phyloP scores from a whole-genome alignment of 345 rosid genomes.

The Combretum micranthum region DNA sequence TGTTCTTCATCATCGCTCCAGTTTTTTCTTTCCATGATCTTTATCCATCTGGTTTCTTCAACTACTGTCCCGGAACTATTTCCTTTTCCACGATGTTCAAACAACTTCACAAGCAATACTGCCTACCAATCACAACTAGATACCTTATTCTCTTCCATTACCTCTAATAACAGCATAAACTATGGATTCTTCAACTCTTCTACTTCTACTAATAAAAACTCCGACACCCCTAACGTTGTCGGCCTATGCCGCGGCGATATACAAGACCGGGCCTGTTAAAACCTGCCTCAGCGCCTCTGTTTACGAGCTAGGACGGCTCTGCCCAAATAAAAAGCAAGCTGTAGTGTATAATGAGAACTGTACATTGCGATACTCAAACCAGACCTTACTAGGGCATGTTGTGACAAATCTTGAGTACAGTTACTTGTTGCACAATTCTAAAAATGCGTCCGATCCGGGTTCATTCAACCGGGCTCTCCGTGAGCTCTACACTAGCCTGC shows the following conservation, averaged over 20 bases:
- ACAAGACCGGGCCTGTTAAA: rapidly evolving
- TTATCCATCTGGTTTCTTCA: no score
- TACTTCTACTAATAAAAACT: neutral
- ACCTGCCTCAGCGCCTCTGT: neutral
- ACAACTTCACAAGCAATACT: no score
- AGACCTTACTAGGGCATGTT: neutral
- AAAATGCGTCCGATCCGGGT: neutral
- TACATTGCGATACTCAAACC: slow-evolving; percentile 10
- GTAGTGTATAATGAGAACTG: neutral
- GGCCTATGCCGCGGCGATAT: neutral
- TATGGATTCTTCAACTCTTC: neutral
- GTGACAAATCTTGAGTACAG: neutral
- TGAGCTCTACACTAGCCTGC: neutral
- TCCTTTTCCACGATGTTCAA: no score
- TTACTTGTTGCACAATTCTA: neutral
- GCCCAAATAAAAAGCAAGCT: no score
- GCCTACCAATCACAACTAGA: no score
- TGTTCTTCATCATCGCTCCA: no score
- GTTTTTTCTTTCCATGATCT: no score
- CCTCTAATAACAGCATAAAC: neutral
- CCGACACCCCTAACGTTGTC: neutral
- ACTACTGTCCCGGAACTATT: no score
- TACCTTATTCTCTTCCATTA: no score
- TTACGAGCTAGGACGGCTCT: no score
- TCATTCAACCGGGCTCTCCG: neutral